These are phyloP conservation scores for Exobasidium cylindrosporum DNA, from an alignment of 1,284 basidiomycete genomes.

Conservation along the genomic window DNA sequence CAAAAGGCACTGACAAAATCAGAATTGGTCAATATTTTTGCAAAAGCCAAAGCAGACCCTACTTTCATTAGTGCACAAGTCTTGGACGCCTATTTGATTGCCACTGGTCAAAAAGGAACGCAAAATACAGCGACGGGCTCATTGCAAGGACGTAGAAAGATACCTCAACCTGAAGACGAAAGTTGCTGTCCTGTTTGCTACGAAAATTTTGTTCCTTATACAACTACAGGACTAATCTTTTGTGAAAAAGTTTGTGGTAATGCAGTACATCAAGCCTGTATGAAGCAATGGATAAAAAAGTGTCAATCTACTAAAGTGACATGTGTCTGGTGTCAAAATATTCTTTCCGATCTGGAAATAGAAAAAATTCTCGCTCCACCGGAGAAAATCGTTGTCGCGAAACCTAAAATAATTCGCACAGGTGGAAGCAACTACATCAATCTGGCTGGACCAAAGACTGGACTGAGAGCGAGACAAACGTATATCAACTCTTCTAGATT, in stretches of 20 bases:
- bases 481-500: too few species aligned
- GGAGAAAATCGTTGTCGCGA: too few species aligned
- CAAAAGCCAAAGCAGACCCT: slow-evolving; percentile 1
- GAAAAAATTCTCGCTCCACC: too few species aligned
- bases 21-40: neutral
- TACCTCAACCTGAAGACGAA: neutral
- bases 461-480: too few species aligned
- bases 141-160: too few species aligned
- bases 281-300: neutral
- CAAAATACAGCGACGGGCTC: too few species aligned
- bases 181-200: slow-evolving; percentile 6
- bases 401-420: too few species aligned
- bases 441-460: neutral
- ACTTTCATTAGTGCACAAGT: neutral
- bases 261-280: neutral
- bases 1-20: neutral
- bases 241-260: slow-evolving; percentile 9
- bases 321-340: neutral
- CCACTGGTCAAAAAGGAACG: too few species aligned
- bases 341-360: neutral
- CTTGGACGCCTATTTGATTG: neutral
- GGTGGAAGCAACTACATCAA: neutral
- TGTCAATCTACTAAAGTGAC: neutral
- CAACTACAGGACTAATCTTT: neutral
- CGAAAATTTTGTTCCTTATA: neutral